Base-by-base conservation (phyloP, 2,329 filamentous ascomycete species). In the Colletotrichum magnum region DNA sequence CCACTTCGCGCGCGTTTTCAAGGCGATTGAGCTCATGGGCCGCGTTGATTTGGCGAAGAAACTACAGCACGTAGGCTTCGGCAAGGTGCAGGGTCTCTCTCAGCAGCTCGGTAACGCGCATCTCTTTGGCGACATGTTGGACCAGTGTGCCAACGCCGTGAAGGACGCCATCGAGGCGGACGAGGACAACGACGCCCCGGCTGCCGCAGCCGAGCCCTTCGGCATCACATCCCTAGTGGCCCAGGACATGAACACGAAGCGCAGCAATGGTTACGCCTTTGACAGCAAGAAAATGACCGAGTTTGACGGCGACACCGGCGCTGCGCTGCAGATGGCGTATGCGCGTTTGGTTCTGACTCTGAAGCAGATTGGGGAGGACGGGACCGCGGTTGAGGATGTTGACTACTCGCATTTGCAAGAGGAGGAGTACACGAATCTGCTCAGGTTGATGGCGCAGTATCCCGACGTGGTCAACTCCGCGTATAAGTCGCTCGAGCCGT, bases 221-320 rank as follows among this genome's bases (percentile, higher is more conserved):
- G 91, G 90, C 64, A 92, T 93, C 73, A 88, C 88, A 2, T 87
- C 90, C 36, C 89, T 93, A 76, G 92, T 93, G 88, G 90, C 93
- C 2, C 76, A 78, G 4, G 77, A 78, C 5, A 72, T 77, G 4
- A 70, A 70, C 2, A 76, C 76, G 50, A 77, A 74, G 62, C 32
- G 75, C 0, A 73, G 67, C 7, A 75, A 75, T 0, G 69, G 72
- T 0, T 78, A 78, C 28, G 18, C 73, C 0, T 71, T 60, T 4
- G 76, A 77, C 15, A 13, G 72, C 0, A 74, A 74, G 62, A 85
- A 88, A 58, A 94, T 94, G 92, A 90, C 88, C 1, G 91, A 89
- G 4, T 93, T 93, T 71, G 90, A 93, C 77, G 90, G 90, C 26
- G 91, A 93, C 77, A 93, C 92, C 0, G 92, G 92, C 1, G 90